Conservation (phyloP, 441 rosid species). For the Mallotus repandus region DNA sequence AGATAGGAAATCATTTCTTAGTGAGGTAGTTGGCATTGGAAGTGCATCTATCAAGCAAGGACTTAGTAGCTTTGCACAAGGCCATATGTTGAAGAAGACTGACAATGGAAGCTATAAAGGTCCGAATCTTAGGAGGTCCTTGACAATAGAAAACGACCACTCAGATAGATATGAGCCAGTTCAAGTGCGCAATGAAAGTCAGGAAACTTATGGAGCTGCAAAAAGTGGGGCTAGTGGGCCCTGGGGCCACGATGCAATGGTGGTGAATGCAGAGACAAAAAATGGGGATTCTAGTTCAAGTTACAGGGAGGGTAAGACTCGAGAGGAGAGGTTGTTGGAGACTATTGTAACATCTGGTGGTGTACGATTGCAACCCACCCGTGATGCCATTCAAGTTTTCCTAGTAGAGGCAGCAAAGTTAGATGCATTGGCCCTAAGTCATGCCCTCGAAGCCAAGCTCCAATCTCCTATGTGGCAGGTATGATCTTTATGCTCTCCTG, state of each 20-base stretch:
- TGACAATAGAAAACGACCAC: slow-evolving; percentile 68
- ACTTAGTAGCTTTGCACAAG: slow-evolving; percentile 73
- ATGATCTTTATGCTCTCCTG: slow-evolving; percentile 26
- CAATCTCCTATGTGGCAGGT: slow-evolving; percentile 95
- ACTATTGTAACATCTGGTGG: slow-evolving; percentile 94
- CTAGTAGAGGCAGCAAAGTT: slow-evolving; percentile 81
- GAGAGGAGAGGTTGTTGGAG: slow-evolving; percentile 88
- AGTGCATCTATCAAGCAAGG: slow-evolving; percentile 97
- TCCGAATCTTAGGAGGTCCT: slow-evolving; percentile 83
- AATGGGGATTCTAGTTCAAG: slow-evolving; percentile 57
- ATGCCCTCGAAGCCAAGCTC: slow-evolving; percentile 82
- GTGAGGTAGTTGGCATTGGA: slow-evolving; percentile 92
- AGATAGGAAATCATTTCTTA: slow-evolving; percentile 89
- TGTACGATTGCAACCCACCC: slow-evolving; percentile 93
- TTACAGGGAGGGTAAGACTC: slow-evolving; percentile 60
- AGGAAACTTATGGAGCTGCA: slow-evolving; percentile 44
- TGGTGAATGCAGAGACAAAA: slow-evolving; percentile 32
- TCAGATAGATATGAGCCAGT: slow-evolving; percentile 79
- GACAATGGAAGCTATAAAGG: slow-evolving; percentile 85
- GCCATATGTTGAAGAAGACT: slow-evolving; percentile 61
- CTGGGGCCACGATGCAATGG: slow-evolving; percentile 57
- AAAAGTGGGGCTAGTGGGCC: slow-evolving; percentile 52
- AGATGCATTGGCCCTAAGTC: slow-evolving; percentile 69
- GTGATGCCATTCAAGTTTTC: slow-evolving; percentile 85
- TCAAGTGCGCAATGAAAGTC: slow-evolving; percentile 46